These are phyloP conservation scores for Sanghuangporus weigelae DNA, from an alignment of 1,284 basidiomycete genomes.

Conservation along the genomic window DNA sequence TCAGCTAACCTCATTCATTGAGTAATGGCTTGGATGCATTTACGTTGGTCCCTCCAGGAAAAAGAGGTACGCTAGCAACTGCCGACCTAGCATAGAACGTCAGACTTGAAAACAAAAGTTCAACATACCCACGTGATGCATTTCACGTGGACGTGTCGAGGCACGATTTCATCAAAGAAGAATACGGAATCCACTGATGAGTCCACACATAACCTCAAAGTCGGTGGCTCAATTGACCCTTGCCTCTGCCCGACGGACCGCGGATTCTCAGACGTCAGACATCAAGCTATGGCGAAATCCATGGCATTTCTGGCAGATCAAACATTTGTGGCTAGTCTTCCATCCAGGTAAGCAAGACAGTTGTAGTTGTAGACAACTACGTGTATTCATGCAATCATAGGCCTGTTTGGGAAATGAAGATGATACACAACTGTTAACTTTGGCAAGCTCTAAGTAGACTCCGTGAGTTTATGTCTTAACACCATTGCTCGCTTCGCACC, in stretches of 20 bases:
- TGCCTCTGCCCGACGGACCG: constrained; percentile 98
- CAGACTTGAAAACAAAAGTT: too few species aligned
- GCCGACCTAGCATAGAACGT: constrained; percentile 20
- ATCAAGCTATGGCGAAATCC: constrained; percentile 99
- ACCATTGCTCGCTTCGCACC: constrained; percentile 85
- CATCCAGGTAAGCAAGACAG: constrained; percentile 73
- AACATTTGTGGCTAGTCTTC: constrained; percentile 93
- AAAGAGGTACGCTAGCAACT: constrained; percentile 64
- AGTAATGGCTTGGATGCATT: constrained; percentile 26
- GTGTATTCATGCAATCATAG: constrained; percentile 34
- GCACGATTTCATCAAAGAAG: too few species aligned
- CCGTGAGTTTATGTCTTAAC: constrained; percentile 72
- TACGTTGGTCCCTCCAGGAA: constrained; percentile 57
- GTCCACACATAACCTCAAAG: constrained; percentile 79
- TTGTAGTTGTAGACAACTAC: neutral
- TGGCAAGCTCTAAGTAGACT: constrained; percentile 95
- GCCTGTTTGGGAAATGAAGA: constrained; percentile 99
- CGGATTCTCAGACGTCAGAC: constrained; percentile 98
- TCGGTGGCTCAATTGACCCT: constrained; percentile 95
- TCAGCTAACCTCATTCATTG: constrained; percentile 66
- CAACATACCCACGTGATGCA: too few species aligned
- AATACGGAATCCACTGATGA: constrained; percentile 99
- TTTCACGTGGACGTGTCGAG: too few species aligned
- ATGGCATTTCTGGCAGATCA: constrained; percentile 98
- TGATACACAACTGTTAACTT: constrained; percentile 99